phyloP scores from a whole-genome alignment of 257 asterid genomes.

The Jacaranda mimosifolia region DNA sequence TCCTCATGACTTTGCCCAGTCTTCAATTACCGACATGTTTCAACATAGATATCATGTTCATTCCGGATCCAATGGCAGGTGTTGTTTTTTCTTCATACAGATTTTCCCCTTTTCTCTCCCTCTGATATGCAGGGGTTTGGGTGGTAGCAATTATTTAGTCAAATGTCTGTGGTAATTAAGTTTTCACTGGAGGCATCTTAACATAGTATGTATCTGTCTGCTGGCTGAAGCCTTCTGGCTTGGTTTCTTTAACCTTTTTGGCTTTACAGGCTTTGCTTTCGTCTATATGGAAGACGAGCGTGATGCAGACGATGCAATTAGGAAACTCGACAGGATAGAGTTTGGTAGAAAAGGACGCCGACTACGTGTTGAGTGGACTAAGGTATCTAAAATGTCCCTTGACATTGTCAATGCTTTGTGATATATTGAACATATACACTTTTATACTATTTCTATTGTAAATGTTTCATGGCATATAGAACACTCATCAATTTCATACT shows the following conservation, averaged over 20 bases:
- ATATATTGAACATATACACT: not conserved
- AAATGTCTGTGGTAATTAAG: conserved; percentile 47
- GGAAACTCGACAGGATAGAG: conserved; percentile 87
- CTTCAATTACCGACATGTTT: conserved; percentile 86
- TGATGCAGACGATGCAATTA: conserved; percentile 92
- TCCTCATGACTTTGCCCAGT: conserved; percentile 93
- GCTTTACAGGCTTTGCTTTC: conserved; percentile 83
- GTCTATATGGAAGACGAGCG: conserved; percentile 95
- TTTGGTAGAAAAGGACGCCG: conserved; percentile 89
- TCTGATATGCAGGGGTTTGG: conserved; percentile 56
- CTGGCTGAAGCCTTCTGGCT: conserved; percentile 30
- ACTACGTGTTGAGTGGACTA: conserved; percentile 93
- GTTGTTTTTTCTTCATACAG: conserved; percentile 74
- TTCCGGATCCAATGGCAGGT: conserved; percentile 93
- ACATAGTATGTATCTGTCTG: conserved; percentile 37
- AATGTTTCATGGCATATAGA: not conserved
- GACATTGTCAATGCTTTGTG: conserved; percentile 9
- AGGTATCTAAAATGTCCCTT: conserved; percentile 52
- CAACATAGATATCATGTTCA: conserved; percentile 90
- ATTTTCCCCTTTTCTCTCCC: conserved; percentile 51
- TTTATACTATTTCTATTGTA: not conserved
- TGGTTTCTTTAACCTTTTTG: conserved; percentile 43
- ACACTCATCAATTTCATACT: not conserved
- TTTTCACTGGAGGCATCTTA: conserved; percentile 50
- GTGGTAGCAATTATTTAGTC: conserved; percentile 55